Evolutionary conservation across 495 filamentous ascomycete genomes (phyloP), one percentile per base, ranked within the genome.

Genomic region (Neurospora tetrasperma): DNA sequence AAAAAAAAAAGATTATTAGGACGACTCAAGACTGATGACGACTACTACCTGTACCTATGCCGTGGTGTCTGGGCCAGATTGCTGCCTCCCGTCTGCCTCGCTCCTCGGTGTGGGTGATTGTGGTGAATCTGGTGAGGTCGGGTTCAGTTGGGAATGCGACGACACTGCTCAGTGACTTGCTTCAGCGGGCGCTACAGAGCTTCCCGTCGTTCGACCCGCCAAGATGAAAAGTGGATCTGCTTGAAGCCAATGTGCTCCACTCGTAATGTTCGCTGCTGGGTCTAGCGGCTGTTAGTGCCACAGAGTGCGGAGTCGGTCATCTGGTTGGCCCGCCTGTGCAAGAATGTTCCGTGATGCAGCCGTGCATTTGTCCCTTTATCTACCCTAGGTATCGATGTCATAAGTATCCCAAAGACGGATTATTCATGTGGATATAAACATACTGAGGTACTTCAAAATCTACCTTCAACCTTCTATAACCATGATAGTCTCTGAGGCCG

Each of bases 71-170:
- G 12, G 54, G 46, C 46, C 46, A 27, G 54, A 62, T 31, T 62
- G 27, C 27, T 66, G 54, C 27, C 54, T 66, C 54, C 54, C 14
- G 35, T 31, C 54, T 62, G 23, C 54, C 54, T 62, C 54, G 5
- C 35, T 38, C 35, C 35, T 38, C 27, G 27, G 35, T 62, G 20
- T 62, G 23, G 23, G 14, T 66, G 14, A 66, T 35, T 35, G 48
- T 31, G 18, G 48, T 31, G 23, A n/a, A 35, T 70, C n/a, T 23
- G 46, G 69, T 72, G 75, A 76, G 76, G 73, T 38, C 35, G 35
- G 35, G 35, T 38, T 38, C 35, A 4, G 5, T 73, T 76, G 76
- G 75, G 76, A 75, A 76, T 76, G 75, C 73, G 75, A 76, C 73
- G 35, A 62, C 44, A 44, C 44, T 39, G 14, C 62, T 74, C 70